These are phyloP conservation scores for Aegilops speltoides DNA, from an alignment of 176 grass and related monocot species.

Conservation along the genomic window DNA sequence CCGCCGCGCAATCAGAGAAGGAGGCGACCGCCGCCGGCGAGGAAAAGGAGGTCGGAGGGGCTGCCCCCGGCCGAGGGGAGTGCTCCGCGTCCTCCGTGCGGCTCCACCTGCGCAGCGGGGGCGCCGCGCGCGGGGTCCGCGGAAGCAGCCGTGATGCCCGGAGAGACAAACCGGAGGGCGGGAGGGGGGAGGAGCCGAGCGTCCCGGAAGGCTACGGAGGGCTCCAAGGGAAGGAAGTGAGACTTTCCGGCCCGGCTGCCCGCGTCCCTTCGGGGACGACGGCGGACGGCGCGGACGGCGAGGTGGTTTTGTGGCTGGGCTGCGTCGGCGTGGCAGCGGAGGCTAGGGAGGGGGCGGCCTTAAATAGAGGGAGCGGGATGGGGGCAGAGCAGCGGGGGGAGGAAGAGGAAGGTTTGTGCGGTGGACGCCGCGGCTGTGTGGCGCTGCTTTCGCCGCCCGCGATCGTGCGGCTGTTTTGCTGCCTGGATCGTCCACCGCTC, in stretches of 20 bases:
- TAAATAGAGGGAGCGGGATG: slow-evolving; percentile 12
- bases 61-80: slow-evolving; percentile 63
- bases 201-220: neutral
- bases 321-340: slow-evolving; percentile 25
- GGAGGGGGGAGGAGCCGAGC: neutral
- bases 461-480: slow-evolving; percentile 1
- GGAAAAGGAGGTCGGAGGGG: slow-evolving; percentile 78
- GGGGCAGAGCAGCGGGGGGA: neutral
- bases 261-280: neutral
- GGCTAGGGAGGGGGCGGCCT: neutral
- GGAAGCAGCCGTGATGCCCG: slow-evolving; percentile 63
- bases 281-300: neutral
- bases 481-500: neutral
- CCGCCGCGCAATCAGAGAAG: slow-evolving; percentile 5
- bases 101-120: slow-evolving; percentile 47
- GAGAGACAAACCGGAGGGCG: neutral
- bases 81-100: slow-evolving; percentile 73
- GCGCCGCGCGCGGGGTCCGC: slow-evolving; percentile 48
- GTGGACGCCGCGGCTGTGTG: slow-evolving; percentile 13
- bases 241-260: neutral
- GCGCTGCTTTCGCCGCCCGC: slow-evolving; percentile 21
- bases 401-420: neutral
- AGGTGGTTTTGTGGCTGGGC: neutral
- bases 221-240: neutral
- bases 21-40: slow-evolving; percentile 59